Evolutionary conservation across 768 basidiomycete genomes (phyloP), one percentile per base, ranked within the genome.

Genomic region (Glaciozyma antarctica): DNA sequence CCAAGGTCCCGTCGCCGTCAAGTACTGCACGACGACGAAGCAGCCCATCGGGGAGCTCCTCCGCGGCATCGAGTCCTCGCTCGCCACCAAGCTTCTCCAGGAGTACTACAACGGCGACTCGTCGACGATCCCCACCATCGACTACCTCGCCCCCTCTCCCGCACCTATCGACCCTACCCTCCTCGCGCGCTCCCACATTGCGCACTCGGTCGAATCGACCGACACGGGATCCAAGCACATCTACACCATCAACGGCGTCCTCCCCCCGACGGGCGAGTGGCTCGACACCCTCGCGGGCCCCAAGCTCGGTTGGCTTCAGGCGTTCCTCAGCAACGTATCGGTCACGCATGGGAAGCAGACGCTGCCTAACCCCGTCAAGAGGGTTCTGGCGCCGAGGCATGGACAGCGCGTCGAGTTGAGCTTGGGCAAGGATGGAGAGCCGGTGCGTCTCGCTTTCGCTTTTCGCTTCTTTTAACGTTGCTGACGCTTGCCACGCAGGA

Each of bases 1-100:
- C 60, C 92, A 95, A 78, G 95, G 95, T 26, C 95, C 95, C 19
- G 87, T 99, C 58, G 92, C 95, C 1, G 90, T 84, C 67, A 92
- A 88, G 77, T 85, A 90, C 77, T 85, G 90, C 13, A 84, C 80
- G 49, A 80, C 85, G 73, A 94, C 91, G 77, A 91, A 99, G 73
- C 90, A 94, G 77, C 92, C 95, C 10, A 87, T 98, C 76, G 88
- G 86, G 72, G 88, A 94, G 38, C 80, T 99, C 61, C 83, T 99
- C 58, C 92, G 90, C 60, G 87, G 86, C 77, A 87, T 98, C 77
- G 87, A 90, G 72, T 78, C 82, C 21, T 78, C 80, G 21, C 88
- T 99, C 62, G 84, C 88, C 61, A 76, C 85, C 72, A 88, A 85
- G 73, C 82, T 97, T 52, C 81, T 95, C 21, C 82, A 88, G 55